Conservation (phyloP, 371 early-diverging fungal species). For the Mortierella sp. region DNA sequence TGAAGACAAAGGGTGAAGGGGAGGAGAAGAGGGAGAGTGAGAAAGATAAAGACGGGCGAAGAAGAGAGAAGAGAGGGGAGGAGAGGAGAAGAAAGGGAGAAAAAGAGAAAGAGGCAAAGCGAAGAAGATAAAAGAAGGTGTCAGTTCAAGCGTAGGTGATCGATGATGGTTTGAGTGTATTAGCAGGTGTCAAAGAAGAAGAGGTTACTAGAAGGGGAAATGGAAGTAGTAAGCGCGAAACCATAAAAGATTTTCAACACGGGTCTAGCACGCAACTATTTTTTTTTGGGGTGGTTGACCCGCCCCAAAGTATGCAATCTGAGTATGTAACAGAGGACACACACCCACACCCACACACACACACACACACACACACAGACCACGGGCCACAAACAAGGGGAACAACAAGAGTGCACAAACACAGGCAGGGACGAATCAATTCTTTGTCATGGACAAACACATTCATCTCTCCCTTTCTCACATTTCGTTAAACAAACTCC, state of each 20-base stretch:
- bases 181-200: neutral
- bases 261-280: neutral
- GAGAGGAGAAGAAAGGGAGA: neutral
- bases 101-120: neutral
- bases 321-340: neutral
- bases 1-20: neutral
- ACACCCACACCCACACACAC: neutral
- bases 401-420: neutral
- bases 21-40: neutral
- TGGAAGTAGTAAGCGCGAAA: constrained; percentile 1
- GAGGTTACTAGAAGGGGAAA: neutral
- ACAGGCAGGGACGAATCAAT: neutral
- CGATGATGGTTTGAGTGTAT: neutral
- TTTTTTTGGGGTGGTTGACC: neutral
- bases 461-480: neutral
- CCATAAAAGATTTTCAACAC: neutral
- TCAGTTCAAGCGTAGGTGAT: neutral
- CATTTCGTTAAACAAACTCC: neutral
- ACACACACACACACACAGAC: constrained; percentile 2
- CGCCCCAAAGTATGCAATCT: neutral
- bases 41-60: neutral
- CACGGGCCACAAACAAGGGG: constrained; percentile 13
- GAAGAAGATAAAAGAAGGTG: neutral
- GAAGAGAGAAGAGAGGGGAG: constrained; percentile 43
- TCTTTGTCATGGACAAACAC: constrained; percentile 10